A percentile compares a stretch with the other conserved stretches of the same genome.
phyloP scores from a whole-genome alignment of 2,329 filamentous ascomycete genomes.

The Pyrenochaeta sp. region DNA sequence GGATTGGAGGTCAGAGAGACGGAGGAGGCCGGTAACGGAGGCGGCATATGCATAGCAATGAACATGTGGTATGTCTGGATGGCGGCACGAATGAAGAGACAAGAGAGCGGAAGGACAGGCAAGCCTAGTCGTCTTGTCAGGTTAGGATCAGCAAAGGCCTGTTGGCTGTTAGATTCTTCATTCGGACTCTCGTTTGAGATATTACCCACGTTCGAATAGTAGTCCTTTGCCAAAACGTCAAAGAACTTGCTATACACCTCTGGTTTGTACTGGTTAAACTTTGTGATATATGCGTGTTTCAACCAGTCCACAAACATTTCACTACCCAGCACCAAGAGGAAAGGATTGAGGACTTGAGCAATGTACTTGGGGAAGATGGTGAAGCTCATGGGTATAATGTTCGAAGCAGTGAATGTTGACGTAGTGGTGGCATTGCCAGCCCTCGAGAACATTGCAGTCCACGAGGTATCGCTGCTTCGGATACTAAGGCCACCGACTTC shows the following conservation, averaged over 20 bases:
- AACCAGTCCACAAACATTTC: conserved; percentile 97
- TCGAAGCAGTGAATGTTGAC: conserved; percentile 68
- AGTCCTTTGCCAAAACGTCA: conserved; percentile 95
- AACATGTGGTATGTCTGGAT: conserved; percentile 99
- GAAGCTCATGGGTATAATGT: conserved; percentile 88
- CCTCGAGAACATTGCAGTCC: conserved; percentile 37
- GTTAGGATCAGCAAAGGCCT: conserved; percentile 91
- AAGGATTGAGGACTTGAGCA: conserved; percentile 89
- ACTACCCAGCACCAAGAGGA: conserved; percentile 90
- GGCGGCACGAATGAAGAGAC: conserved; percentile 91
- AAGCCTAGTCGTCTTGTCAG: conserved; percentile 88
- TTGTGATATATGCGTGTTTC: conserved; percentile 97
- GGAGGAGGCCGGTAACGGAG: conserved; percentile 71
- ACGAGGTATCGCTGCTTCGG: conserved; percentile 38
- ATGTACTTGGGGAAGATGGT: conserved; percentile 87
- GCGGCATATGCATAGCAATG: conserved; percentile 82
- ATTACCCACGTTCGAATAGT: conserved; percentile 91
- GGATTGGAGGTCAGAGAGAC: conserved; percentile 70
- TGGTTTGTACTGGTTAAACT: conserved; percentile 97
- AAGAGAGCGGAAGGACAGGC: conserved; percentile 90
- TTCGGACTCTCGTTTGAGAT: no score
- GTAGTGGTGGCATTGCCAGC: conserved; percentile 56
- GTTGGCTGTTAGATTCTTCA: conserved; percentile 10
- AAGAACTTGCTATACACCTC: conserved; percentile 87
- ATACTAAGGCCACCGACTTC: conserved; percentile 86